phyloP scores from a whole-genome alignment of 495 filamentous ascomycete genomes.

The Penicillium desertorum region DNA sequence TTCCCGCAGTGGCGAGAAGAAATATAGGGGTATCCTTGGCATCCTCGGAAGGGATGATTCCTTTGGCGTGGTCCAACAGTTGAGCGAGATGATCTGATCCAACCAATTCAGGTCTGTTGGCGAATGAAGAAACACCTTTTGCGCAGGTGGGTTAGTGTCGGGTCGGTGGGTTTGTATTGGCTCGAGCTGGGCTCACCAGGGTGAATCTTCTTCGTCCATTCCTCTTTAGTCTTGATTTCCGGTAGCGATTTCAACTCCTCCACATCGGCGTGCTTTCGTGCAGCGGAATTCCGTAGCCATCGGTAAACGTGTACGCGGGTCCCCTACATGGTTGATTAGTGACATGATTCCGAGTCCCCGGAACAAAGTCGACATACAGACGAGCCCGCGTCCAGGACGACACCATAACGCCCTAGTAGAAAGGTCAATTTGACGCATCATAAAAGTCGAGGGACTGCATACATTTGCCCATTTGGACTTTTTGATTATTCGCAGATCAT shows the following conservation, averaged over 20 bases:
- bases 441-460: constrained; percentile 19
- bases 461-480: constrained; percentile 53
- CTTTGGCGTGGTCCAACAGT: constrained; percentile 78
- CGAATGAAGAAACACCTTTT: constrained; percentile 83
- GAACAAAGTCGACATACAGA: constrained; percentile 47
- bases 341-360: neutral
- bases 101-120: constrained; percentile 69
- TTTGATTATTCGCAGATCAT: constrained; percentile 33
- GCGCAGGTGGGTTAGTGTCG: constrained; percentile 8
- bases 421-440: constrained; percentile 1
- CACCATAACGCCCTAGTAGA: constrained; percentile 58
- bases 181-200: constrained; percentile 57
- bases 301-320: constrained; percentile 91
- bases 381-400: constrained; percentile 69
- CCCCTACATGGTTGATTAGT: constrained; percentile 49
- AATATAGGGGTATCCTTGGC: constrained; percentile 87
- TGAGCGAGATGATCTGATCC: constrained; percentile 77
- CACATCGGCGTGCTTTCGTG: constrained; percentile 58
- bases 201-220: constrained; percentile 90
- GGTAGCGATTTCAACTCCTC: constrained; percentile 70
- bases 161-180: neutral
- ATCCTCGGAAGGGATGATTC: constrained; percentile 75
- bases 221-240: constrained; percentile 73
- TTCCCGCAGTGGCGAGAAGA: constrained; percentile 93
- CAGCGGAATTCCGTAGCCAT: constrained; percentile 76